Evolutionary conservation across 139 green algal species (phyloP).

Genomic region (Axilococcus clingmanii): DNA sequence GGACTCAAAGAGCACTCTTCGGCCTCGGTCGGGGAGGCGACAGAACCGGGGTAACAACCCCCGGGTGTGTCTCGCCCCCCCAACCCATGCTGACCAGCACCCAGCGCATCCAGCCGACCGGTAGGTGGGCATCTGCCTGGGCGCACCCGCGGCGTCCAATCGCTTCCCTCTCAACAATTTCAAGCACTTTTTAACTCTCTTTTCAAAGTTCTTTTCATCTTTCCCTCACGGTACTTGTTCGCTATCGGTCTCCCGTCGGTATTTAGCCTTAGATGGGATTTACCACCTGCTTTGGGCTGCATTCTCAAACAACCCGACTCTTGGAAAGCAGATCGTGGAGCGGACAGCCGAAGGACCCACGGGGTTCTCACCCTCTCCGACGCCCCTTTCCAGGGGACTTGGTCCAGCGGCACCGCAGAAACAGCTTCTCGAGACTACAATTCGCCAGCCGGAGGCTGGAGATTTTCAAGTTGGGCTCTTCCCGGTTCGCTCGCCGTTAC

Average conservation of each 20-base stretch:
- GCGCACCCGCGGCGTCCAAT: conserved; percentile 60
- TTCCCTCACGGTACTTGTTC: conserved; percentile 95
- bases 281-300: conserved; percentile 85
- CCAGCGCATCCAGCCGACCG: conserved; percentile 50
- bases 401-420: conserved; percentile 41
- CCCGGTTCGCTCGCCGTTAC: conserved; percentile 82
- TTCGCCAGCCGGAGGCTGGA: conserved; percentile 54
- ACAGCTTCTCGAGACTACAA: conserved; percentile 81
- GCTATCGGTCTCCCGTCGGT: conserved; percentile 86
- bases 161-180: conserved; percentile 91
- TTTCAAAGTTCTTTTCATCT: conserved; percentile 97
- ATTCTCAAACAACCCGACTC: conserved; percentile 90
- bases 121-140: conserved; percentile 57
- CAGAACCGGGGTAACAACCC: conserved; percentile 45
- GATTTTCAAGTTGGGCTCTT: conserved; percentile 77
- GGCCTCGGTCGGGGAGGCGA: conserved; percentile 54
- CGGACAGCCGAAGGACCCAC: conserved; percentile 43
- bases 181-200: conserved; percentile 94
- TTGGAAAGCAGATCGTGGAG: conserved; percentile 64
- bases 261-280: conserved; percentile 93
- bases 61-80: conserved; percentile 49
- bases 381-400: conserved; percentile 70
- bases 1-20: conserved; percentile 46
- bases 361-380: conserved; percentile 82
- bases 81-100: conserved; percentile 77